Base-by-base conservation (phyloP, 2,329 filamentous ascomycete species). In the Aspergillus neoniger region DNA sequence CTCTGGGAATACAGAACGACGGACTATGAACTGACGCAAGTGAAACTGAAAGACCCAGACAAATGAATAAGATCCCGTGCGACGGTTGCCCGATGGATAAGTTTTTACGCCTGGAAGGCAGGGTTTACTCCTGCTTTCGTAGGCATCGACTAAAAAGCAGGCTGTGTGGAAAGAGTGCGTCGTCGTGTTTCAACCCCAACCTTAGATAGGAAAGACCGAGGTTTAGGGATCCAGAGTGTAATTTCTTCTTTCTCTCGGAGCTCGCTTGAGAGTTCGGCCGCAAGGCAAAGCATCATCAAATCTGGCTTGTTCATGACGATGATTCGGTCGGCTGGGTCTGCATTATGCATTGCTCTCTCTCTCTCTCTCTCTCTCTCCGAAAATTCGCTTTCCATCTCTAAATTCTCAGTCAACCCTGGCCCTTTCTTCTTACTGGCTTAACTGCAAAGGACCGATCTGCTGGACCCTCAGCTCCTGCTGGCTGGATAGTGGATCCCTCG, bases 191-290 rank as follows among this genome's bases (percentile, higher is more conserved):
- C 54, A 19, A 57, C n/a, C 17, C 19, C 25, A 57, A 52, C 44
- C 60, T 57, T 17, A 44, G 41, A 44, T 23, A 36, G 57, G 57
- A 57, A 60, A 60, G 41, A 44, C 53, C 39, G 41, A 60, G 57
- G 53, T 54, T 44, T 51, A 54, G 56, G 47, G 25, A 17, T 30
- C 25, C 25, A 30, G 17, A 50, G 28, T 50, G 25, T 28, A 50
- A 50, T 32, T 36, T 36, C 32, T 36, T 36, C 32, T 36, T 14
- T 36, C 25, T 62, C 57, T 60, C 60, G 57, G 60, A 55, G 48
- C 44, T 41, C 38, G 52, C 30, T 50, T 32, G 47, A 50, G 44
- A 49, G 47, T 30, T 50, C 47, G 25, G 25, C 47, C 15, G 47
- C 47, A 32, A 32, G 2, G 2, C 32, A 8, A n/a, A 50, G 47